Base-by-base conservation (phyloP, 2,329 filamentous ascomycete species). In the Albophoma yamanashiensis region DNA sequence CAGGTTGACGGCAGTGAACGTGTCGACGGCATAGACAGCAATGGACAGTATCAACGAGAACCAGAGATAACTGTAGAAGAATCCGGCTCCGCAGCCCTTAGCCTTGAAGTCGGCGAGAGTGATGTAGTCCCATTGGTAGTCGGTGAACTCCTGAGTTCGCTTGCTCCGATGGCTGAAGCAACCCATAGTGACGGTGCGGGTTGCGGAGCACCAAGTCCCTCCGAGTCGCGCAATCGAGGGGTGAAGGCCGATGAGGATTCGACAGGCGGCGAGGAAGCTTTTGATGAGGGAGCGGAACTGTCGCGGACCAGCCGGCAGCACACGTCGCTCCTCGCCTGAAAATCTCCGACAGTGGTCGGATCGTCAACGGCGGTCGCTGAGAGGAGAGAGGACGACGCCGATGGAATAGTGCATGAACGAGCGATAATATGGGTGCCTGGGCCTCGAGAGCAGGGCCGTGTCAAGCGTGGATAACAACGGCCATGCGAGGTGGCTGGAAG, bases 41-140 rank as follows among this genome's bases (percentile, higher is more conserved):
- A 93, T 72, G 3, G 91, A 94, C 61, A 95, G 79, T 58, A 92
- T 60, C 53, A 93, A 81, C 66, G 91, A 89, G 61, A 94, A 80
- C 83, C 88, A 94, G 58, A 97, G 82, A 75, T 92, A 94, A 68
- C 79, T 83, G 73, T 97, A 97, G 62, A 92, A 92, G 65, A 96
- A 81, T 11, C 83, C 81, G 1, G 89, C 83, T 65, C 89, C 86
- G 72, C 89, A 92, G 17, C 90, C 93, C 38, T 83, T 86, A 2
- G 89, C 88, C 71, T 88, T 91, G 81, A 97, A 97, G 74, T 97
- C 93, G 60, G 77, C 73, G 58, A 83, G 75, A 66, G 76, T 84
- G 71, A 97, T 92, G 72, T 92, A 96, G 69, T 92, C 90, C 93
- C 93, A 97, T 80, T 92, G 89, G 77, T 94, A 91, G 75, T 97